These are phyloP conservation scores for Fagopyrum homotropicum DNA, from an alignment of 148 eudicot genomes.

Conservation along the genomic window DNA sequence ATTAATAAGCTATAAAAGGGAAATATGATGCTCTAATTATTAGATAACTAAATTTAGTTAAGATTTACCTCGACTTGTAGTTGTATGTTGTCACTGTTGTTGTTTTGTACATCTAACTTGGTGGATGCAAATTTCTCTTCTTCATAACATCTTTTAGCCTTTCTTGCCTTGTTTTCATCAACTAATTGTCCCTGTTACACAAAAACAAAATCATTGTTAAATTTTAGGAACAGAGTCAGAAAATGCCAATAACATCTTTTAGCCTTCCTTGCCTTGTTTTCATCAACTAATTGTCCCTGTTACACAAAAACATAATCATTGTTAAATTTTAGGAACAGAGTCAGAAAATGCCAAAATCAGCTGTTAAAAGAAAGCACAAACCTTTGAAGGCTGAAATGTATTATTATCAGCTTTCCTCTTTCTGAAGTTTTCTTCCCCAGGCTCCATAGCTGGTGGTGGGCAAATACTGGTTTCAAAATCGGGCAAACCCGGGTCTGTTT, in stretches of 20 bases:
- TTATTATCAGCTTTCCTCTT: constrained; percentile 69
- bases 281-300: constrained; percentile 38
- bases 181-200: constrained; percentile 33
- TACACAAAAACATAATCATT: neutral
- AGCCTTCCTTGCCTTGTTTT: constrained; percentile 35
- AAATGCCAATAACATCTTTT: constrained; percentile 26
- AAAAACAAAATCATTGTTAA: neutral
- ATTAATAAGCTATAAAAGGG: neutral
- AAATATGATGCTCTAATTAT: neutral
- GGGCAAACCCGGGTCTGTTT: constrained; percentile 43
- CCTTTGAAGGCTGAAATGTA: constrained; percentile 35
- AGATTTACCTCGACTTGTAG: constrained; percentile 95
- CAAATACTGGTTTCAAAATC: constrained; percentile 34
- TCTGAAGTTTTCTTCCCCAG: constrained; percentile 40
- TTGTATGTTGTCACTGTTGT: constrained; percentile 32
- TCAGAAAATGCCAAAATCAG: no score
- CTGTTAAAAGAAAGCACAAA: constrained; percentile 6
- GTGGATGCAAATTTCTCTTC: constrained; percentile 45
- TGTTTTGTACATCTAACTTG: constrained; percentile 9
- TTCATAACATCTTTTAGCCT: constrained; percentile 30
- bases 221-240: neutral
- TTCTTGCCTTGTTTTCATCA: constrained; percentile 36
- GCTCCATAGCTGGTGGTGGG: constrained; percentile 33
- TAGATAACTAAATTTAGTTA: neutral
- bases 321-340: no score